phyloP scores from a whole-genome alignment of 2,329 filamentous ascomycete genomes.

The Diplodia mutila region DNA sequence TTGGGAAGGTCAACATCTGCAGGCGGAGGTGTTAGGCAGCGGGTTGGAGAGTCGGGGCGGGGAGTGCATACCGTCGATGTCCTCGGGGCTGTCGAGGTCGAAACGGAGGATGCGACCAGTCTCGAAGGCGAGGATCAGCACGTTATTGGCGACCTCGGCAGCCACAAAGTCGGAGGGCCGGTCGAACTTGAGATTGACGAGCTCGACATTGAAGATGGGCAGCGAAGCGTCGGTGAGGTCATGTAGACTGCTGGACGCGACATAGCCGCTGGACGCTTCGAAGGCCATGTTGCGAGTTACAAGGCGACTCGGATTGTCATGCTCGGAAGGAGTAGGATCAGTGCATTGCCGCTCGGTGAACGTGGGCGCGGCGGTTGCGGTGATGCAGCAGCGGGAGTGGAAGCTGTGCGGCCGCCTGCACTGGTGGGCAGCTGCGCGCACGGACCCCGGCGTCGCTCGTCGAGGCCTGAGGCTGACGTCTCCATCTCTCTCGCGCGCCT shows the following conservation, averaged over 20 bases:
- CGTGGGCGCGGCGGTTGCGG: not conserved
- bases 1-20: constrained; percentile 95
- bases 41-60: not conserved
- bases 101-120: constrained; percentile 93
- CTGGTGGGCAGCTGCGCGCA: constrained; percentile 3
- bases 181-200: constrained; percentile 90
- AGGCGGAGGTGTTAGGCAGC: not conserved
- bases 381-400: not conserved
- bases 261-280: constrained; percentile 73
- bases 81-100: constrained; percentile 88
- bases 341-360: constrained; percentile 1
- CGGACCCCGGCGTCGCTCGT: not conserved
- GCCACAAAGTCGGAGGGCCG: constrained; percentile 95
- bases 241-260: constrained; percentile 64
- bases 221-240: constrained; percentile 65
- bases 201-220: constrained; percentile 93
- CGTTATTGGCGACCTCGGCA: constrained; percentile 96
- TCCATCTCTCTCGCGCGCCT: too few relatives aligned
- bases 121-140: constrained; percentile 86
- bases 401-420: not conserved
- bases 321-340: not conserved
- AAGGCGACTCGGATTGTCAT: not conserved
- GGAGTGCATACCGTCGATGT: constrained; percentile 69
- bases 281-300: constrained; percentile 63
- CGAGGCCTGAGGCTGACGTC: too few relatives aligned